Conservation (phyloP, 192 early-diverging fungal species). For the Umbelopsis ramanniana region DNA sequence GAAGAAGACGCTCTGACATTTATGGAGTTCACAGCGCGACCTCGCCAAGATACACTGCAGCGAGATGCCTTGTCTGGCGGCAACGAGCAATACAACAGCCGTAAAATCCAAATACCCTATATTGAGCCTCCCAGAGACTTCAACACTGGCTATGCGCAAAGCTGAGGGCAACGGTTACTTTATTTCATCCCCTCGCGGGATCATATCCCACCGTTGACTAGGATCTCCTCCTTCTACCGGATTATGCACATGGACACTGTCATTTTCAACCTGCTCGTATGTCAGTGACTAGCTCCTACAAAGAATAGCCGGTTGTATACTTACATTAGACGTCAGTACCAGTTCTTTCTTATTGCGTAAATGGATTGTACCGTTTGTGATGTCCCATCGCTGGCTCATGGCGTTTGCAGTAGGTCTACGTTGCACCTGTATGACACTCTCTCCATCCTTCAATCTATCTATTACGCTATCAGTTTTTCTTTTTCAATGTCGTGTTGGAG, state of each 20-base stretch:
- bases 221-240: neutral
- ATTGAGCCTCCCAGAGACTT: neutral
- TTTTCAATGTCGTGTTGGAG: neutral
- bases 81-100: constrained; percentile 12
- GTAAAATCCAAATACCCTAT: constrained; percentile 4
- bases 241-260: neutral
- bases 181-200: neutral
- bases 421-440: neutral
- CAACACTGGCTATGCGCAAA: neutral
- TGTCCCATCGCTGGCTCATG: constrained; percentile 11
- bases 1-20: constrained; percentile 4
- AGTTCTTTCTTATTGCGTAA: constrained; percentile 16
- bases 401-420: neutral
- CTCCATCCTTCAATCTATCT: constrained; percentile 20
- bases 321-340: constrained; percentile 12
- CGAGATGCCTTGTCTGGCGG: neutral
- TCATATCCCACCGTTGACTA: neutral
- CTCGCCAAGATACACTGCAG: neutral
- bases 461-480: neutral
- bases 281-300: neutral
- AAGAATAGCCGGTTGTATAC: neutral
- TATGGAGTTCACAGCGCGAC: constrained; percentile 1
- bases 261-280: neutral
- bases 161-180: neutral
- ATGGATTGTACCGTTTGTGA: neutral